A percentile compares a stretch with the other conserved stretches of the same genome.
These are phyloP conservation scores for Tolypocladium inflatum DNA, from an alignment of 2,329 filamentous ascomycete genomes.

Conservation along the genomic window DNA sequence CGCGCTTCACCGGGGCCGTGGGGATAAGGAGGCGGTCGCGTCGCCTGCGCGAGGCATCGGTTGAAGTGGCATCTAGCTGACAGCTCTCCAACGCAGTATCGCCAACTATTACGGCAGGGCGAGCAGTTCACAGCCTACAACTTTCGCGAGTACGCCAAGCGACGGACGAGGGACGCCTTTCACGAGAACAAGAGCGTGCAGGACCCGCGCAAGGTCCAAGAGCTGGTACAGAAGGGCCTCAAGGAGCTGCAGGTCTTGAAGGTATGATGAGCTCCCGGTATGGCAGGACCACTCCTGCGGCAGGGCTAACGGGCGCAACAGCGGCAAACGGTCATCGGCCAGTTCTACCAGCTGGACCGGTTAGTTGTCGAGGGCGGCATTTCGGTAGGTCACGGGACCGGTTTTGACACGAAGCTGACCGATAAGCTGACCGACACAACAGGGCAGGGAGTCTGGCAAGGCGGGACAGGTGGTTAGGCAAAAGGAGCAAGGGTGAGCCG, in stretches of 20 bases:
- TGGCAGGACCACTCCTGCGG: constrained; percentile 1
- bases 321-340: constrained; percentile 91
- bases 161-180: constrained; percentile 85
- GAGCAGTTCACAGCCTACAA: constrained; percentile 90
- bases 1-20: background rate
- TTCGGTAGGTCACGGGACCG: constrained; percentile 41
- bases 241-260: constrained; percentile 84
- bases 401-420: background rate
- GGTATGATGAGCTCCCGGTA: constrained; percentile 40
- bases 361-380: constrained; percentile 87
- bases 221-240: constrained; percentile 79
- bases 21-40: background rate
- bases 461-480: constrained; percentile 61
- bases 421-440: background rate
- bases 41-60: background rate
- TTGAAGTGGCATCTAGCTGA: background rate
- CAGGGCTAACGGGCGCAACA: constrained; percentile 26
- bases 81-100: constrained; percentile 52
- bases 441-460: constrained; percentile 63
- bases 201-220: constrained; percentile 72
- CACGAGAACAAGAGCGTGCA: constrained; percentile 64
- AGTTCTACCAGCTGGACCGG: constrained; percentile 87
- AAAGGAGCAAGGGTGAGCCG: constrained; percentile 65
- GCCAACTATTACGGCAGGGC: constrained; percentile 79
- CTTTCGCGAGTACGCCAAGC: constrained; percentile 92